Percentiles rank a stretch among this genome's conserved stretches.
phyloP scores from a whole-genome alignment of 306 rosid species.

The Citrullus mucosospermus region DNA sequence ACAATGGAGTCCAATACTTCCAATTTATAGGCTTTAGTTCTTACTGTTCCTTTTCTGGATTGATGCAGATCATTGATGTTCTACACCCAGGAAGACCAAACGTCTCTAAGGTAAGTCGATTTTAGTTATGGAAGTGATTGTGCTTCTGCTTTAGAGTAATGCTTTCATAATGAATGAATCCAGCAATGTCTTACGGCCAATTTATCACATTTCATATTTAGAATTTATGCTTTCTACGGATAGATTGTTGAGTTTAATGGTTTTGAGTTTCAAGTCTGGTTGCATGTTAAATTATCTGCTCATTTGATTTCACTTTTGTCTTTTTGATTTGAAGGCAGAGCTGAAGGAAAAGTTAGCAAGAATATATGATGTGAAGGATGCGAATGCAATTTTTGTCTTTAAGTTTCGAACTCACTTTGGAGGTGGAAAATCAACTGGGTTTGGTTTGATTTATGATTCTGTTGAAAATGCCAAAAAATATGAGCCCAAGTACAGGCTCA shows the following conservation, averaged over 20 bases:
- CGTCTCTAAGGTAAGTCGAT: slow-evolving; percentile 12
- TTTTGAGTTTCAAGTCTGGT: not conserved
- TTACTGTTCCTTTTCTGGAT: not conserved
- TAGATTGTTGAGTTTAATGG: not conserved
- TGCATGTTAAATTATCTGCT: not conserved
- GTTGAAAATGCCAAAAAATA: not conserved
- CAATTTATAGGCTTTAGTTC: not conserved
- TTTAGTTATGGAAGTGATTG: no score
- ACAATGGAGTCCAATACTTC: not conserved
- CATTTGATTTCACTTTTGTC: not conserved
- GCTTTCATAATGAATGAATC: not conserved
- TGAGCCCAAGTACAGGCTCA: not conserved
- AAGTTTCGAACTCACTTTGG: not conserved
- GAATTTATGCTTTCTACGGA: not conserved
- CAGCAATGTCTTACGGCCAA: not conserved
- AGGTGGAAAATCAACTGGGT: not conserved
- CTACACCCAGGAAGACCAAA: slow-evolving; percentile 23
- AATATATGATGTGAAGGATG: slow-evolving; percentile 18
- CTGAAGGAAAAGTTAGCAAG: slow-evolving; percentile 16
- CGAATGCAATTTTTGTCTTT: not conserved
- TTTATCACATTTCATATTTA: not conserved
- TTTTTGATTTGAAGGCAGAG: slow-evolving; percentile 16
- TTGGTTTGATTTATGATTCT: not conserved
- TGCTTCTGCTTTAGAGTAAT: not conserved
- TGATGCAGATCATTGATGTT: slow-evolving; percentile 19